Conservation (phyloP, 2,329 filamentous ascomycete genomes). For the Truncatella angustata region DNA sequence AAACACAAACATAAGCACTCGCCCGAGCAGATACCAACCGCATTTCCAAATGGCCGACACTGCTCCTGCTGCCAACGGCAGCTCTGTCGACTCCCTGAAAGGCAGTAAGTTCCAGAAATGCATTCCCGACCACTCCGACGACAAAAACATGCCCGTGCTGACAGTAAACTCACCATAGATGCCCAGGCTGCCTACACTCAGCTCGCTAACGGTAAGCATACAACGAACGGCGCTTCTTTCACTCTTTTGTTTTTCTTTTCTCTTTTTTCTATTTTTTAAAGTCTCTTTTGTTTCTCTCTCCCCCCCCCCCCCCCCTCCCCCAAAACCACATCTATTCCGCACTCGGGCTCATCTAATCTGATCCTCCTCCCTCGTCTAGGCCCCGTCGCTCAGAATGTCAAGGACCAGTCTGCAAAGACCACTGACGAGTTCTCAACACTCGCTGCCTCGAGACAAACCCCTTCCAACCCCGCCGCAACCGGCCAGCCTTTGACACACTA, state of each 20-base stretch:
- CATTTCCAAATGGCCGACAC: constrained; percentile 39
- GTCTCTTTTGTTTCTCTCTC: neutral
- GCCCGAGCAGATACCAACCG: neutral
- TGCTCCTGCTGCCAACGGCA: constrained; percentile 44
- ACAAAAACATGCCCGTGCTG: constrained; percentile 29
- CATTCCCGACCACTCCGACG: constrained; percentile 10
- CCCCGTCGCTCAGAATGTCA: constrained; percentile 58
- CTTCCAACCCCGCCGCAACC: constrained; percentile 51
- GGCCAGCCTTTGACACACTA: constrained; percentile 67
- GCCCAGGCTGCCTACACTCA: constrained; percentile 47
- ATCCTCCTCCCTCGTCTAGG: constrained; percentile 35
- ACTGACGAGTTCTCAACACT: constrained; percentile 56
- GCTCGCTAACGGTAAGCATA: constrained; percentile 44
- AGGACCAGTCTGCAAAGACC: constrained; percentile 55
- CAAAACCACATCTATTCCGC: no score
- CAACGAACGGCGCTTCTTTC: neutral
- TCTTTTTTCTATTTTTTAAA: neutral
- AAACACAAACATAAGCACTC: neutral
- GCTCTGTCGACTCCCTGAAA: constrained; percentile 46
- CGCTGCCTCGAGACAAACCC: constrained; percentile 55
- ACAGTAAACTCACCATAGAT: constrained; percentile 31
- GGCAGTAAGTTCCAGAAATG: constrained; percentile 42
- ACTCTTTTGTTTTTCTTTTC: neutral
- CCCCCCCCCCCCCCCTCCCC: neutral
- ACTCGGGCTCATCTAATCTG: no score